Base-by-base conservation (phyloP, 306 rosid genomes). In the Castanea mollissima region DNA sequence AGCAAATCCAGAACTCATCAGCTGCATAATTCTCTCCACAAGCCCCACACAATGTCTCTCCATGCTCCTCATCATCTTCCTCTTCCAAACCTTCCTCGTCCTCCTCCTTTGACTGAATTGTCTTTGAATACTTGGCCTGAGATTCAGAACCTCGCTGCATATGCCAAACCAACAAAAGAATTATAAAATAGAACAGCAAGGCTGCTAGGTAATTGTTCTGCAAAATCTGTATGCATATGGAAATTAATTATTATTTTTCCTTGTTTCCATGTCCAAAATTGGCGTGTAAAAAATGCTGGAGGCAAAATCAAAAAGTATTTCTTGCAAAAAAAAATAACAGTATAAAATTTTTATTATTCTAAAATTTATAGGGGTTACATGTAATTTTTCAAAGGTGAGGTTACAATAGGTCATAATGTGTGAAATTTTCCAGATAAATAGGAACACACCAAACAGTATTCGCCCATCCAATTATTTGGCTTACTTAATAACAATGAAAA, bases 1-100 rank as follows among this genome's bases (percentile, higher is more conserved):
- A 93, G 91, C 93, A 89, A 72, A 93, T 88, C 97, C 97, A 93
- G 77, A 93, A 93, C 80, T 91, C 94, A 63, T 91, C 93, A 4
- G 87, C 51, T 13, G 89, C 92, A 77, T 88, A 87, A 87, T 88
- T 88, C 79, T 90, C 93, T 76, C 94, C 93, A 75, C 98, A 93
- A 35, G 97, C 94, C 11, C 94, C 98, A 2, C 97, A 93, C 5
- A 86, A 84, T 35, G 91, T 86, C 70, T 91, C 92, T 25, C 93
- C 94, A 44, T 91, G 92, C 81, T 91, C 98, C n/a, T 89, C 96
- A 14, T 87, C 94, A 2, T 93, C 90, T 57, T 88, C 92, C 76
- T 85, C 89, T 14, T 88, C 94, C 86, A 88, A 19, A 70, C 83
- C 92, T 64, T 85, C 89, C 82, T 86, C 84, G 0, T 85, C 88